phyloP scores from a whole-genome alignment of 1,139 yeast species.

The Williopsis jadinii region DNA sequence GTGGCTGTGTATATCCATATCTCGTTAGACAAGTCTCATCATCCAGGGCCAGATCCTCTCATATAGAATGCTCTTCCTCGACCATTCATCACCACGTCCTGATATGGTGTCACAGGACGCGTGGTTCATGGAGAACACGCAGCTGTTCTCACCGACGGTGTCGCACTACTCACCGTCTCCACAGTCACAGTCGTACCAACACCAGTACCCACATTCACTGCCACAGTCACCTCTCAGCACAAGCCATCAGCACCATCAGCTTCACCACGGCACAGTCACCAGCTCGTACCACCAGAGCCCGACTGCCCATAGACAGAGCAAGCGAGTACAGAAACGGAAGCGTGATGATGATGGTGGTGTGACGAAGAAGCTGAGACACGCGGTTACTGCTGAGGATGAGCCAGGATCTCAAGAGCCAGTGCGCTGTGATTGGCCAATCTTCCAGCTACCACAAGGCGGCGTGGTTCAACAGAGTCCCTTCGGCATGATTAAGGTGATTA shows the following conservation, averaged over 20 bases:
- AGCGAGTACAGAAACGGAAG: background rate
- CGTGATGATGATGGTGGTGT: background rate
- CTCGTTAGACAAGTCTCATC: too few relatives aligned
- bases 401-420: background rate
- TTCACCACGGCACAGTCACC: background rate
- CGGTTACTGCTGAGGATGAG: background rate
- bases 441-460: constrained; percentile 61
- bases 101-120: constrained; percentile 10
- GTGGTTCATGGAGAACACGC: constrained; percentile 12
- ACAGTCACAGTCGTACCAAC: background rate
- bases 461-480: constrained; percentile 57
- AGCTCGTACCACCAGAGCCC: constrained; percentile 6
- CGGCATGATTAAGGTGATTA: constrained; percentile 33
- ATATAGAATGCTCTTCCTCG: constrained; percentile 10
- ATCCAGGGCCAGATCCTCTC: too few relatives aligned
- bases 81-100: constrained; percentile 14
- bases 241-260: background rate
- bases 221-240: background rate
- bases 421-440: constrained; percentile 48
- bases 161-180: background rate
- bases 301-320: constrained; percentile 1
- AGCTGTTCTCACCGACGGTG: constrained; percentile 5
- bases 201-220: constrained; percentile 2
- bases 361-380: background rate
- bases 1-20: too few relatives aligned